Conservation (phyloP, 495 filamentous ascomycete species). For the Aspergillus hancockii region DNA sequence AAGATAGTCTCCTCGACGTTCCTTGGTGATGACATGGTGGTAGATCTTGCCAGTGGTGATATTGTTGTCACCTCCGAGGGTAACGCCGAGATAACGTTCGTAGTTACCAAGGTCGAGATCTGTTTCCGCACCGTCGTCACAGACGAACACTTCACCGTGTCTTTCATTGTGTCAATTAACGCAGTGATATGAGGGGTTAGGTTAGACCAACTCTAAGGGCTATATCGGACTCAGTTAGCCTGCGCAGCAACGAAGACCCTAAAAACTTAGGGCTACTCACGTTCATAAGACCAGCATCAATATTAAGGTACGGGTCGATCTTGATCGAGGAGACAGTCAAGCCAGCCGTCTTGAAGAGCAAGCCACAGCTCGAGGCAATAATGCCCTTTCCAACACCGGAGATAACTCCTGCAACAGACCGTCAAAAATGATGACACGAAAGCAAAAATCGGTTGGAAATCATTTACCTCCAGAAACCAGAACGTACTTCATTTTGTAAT, state of each 20-base stretch:
- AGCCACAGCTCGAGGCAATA: conserved; percentile 65
- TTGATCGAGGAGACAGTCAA: conserved; percentile 62
- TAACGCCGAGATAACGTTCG: conserved; percentile 76
- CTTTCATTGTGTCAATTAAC: conserved; percentile 33
- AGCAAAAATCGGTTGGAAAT: neutral
- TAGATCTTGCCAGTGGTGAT: conserved; percentile 98
- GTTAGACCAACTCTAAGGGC: conserved; percentile 23
- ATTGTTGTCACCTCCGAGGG: conserved; percentile 77
- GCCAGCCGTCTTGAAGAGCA: conserved; percentile 83
- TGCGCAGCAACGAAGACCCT: neutral
- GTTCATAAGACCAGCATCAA: conserved; percentile 83
- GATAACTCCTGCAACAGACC: conserved; percentile 59
- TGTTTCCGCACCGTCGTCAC: conserved; percentile 76
- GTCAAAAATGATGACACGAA: neutral
- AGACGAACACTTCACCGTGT: conserved; percentile 74
- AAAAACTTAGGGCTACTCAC: conserved; percentile 45
- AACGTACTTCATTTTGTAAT: conserved; percentile 74
- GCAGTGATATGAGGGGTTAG: neutral
- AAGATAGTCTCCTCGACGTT: conserved; percentile 82
- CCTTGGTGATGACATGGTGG: conserved; percentile 76
- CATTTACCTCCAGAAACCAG: conserved; percentile 74
- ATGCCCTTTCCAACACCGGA: conserved; percentile 83
- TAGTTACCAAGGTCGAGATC: conserved; percentile 98
- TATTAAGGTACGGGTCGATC: conserved; percentile 61
- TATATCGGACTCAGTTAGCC: conserved; percentile 11